Evolutionary conservation across 1,284 basidiomycete species (phyloP).

Genomic region (Boletus albobrunnescens): DNA sequence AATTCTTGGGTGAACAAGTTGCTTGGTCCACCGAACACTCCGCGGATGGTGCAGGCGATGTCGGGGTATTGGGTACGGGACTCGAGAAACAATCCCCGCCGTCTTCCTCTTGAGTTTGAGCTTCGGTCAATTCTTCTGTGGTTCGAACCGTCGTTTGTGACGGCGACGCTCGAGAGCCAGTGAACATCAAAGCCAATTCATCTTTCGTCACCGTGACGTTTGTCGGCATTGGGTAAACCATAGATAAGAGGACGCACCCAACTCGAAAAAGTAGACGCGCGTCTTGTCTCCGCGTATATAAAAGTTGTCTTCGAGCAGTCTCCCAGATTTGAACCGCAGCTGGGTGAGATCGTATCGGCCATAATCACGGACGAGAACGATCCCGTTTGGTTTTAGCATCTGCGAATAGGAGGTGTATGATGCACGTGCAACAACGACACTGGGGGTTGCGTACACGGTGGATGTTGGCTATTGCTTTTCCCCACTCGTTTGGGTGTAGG

Average conservation of each 20-base stretch:
- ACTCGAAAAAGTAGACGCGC: constrained; percentile 91
- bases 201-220: constrained; percentile 53
- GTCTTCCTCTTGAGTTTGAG: constrained; percentile 33
- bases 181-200: constrained; percentile 78
- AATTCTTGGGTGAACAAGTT: not conserved
- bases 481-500: constrained; percentile 92
- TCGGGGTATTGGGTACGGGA: constrained; percentile 11
- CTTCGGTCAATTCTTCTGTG: constrained; percentile 38
- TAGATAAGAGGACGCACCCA: constrained; percentile 46
- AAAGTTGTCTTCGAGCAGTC: constrained; percentile 89
- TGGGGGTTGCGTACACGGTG: constrained; percentile 51
- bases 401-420: constrained; percentile 29
- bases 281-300: constrained; percentile 97
- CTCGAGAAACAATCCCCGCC: constrained; percentile 11
- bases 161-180: constrained; percentile 48
- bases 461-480: constrained; percentile 79
- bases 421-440: not conserved
- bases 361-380: constrained; percentile 89
- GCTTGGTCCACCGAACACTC: not conserved
- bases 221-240: not conserved
- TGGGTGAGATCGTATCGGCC: constrained; percentile 93
- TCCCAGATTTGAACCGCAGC: constrained; percentile 84
- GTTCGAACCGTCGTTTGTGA: constrained; percentile 34
- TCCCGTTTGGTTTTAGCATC: constrained; percentile 88
- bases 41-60: not conserved